Evolutionary conservation across 495 filamentous ascomycete genomes (phyloP), one percentile per base, ranked within the genome.

Genomic region (Daldinia grandis): DNA sequence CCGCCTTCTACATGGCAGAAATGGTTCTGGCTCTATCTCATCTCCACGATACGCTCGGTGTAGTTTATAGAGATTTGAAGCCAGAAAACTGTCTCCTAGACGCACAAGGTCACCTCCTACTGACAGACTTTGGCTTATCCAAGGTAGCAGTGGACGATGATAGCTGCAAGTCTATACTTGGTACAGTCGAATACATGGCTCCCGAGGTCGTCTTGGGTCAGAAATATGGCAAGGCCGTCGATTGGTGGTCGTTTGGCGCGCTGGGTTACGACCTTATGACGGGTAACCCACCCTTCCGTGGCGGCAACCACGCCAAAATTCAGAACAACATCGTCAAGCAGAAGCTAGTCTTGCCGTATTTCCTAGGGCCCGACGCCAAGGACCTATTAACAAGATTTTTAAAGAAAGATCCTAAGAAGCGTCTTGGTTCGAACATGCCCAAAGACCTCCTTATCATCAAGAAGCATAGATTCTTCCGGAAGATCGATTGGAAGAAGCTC

Each of bases 171-270:
- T 96, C 93, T 40, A 86, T 93, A 69, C 90, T 97, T 12, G 95
- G 95, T 64, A 99, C 95, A 2, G 88, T 97, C 69, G 95, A 98
- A 73, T 99, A 98, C 86, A 98, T 98, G 96, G 95, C 95, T 0
- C 95, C 95, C 4, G 95, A 99, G 81, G 91, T 99, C 38, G 89
- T 99, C 71, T 85, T 85, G 47, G 92, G 93, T 65, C 87, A 91
- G 66, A 88, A 88, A 71, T 99, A 99, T 78, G 94, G 93, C 77
- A 93, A 93, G 77, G 90, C 92, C 15, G 96, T 97, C 37, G 95
- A 99, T 82, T 99, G 94, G 94, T 99, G 95, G 95, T 96, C 94
- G 4, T 89, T 99, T 31, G 95, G 96, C 25, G 93, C 94, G 19
- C 83, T 99, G 37, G 93, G 92, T 50, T 95, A 88, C 77, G 95